Base-by-base conservation (phyloP, 2,329 filamentous ascomycete genomes). In the Xylaria sp. region DNA sequence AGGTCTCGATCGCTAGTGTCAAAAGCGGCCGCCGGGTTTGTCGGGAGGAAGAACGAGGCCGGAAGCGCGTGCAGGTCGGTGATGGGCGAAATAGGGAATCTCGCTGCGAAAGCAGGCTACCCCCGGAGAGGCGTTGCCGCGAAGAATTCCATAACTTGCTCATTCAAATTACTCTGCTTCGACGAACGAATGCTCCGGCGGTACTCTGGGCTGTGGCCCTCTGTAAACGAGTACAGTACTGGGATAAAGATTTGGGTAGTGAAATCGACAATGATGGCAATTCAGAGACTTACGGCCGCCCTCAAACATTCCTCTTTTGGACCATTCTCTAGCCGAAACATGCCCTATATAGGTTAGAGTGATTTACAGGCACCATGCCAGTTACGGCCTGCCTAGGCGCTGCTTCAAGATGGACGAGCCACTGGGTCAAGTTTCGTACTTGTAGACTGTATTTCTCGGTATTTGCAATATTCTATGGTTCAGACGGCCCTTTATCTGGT, bases 1-100 rank as follows among this genome's bases (percentile, higher is more conserved):
- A 93, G 9, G 90, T 90, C 75, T 95, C 91, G 72, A 95, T 93
- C 54, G 90, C 90, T 49, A 94, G 83, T 4, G 85, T 87, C 17
- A 84, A 73, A 59, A 86, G 79, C 40, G 62, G 58, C 10, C 62
- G 61, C 29, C 53, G 64, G 43, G 44, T 11, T 9, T 56, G 54
- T 8, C 10, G 57, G 15, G 52, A 31, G 3, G 48, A 9, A 38
- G 27, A 33, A 31, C 35, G 29, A 38, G 41, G 48, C 31, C 25
- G 54, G 21, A 44, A 15, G 29, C 19, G 21, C 8, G 33, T 25
- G n/a, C 33, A 25, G 5, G 27, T 2, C 7, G 25, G n/a, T 1
- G 23, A 48, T 8, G 37, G 29, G 33, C 17, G n/a, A 19, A 37
- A 15, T 6, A 41, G 4, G 33, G n/a, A n/a, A n/a, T n/a, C n/a